Evolutionary conservation across 2,329 filamentous ascomycete species (phyloP).

Genomic region (Neopestalotiopsis sp.): DNA sequence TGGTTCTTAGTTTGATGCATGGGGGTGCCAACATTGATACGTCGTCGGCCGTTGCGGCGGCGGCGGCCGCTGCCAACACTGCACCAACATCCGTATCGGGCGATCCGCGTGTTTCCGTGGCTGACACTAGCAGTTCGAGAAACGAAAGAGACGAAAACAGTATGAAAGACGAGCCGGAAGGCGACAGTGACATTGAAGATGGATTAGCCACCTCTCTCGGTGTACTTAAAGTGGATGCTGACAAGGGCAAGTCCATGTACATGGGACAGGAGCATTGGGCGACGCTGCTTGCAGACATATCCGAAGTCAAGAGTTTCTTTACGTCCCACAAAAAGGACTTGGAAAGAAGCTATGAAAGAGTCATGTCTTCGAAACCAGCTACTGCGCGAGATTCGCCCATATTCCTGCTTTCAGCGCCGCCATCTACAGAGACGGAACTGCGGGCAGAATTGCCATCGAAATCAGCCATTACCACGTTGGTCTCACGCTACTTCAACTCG

Average conservation of each 20-base stretch:
- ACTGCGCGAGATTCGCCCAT: slow-evolving; percentile 70
- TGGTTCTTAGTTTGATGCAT: slow-evolving; percentile 94
- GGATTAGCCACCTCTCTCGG: slow-evolving; percentile 75
- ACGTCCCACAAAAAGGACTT: slow-evolving; percentile 84
- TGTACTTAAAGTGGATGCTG: slow-evolving; percentile 80
- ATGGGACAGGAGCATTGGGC: slow-evolving; percentile 86
- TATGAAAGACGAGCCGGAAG: slow-evolving; percentile 57
- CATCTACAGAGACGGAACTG: slow-evolving; percentile 77
- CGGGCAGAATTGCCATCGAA: slow-evolving; percentile 81
- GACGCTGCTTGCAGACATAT: slow-evolving; percentile 78
- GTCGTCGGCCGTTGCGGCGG: slow-evolving; percentile 32
- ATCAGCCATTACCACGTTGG: slow-evolving; percentile 81
- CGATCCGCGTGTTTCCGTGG: slow-evolving; percentile 40
- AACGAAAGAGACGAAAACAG: slow-evolving; percentile 61
- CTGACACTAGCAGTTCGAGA: slow-evolving; percentile 51
- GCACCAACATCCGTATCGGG: slow-evolving; percentile 32
- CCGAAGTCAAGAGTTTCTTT: slow-evolving; percentile 94
- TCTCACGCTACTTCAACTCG: slow-evolving; percentile 90
- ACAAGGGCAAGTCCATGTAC: slow-evolving; percentile 81
- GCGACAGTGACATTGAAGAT: slow-evolving; percentile 74
- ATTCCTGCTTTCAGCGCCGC: slow-evolving; percentile 77
- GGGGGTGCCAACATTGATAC: slow-evolving; percentile 67
- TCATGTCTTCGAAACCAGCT: slow-evolving; percentile 71
- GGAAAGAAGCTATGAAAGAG: slow-evolving; percentile 79
- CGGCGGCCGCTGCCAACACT: slow-evolving; percentile 25